A percentile compares a stretch with the other conserved stretches of the same genome.
Evolutionary conservation across 345 rosid genomes (phyloP).

Genomic region (Lepidium sativum): DNA sequence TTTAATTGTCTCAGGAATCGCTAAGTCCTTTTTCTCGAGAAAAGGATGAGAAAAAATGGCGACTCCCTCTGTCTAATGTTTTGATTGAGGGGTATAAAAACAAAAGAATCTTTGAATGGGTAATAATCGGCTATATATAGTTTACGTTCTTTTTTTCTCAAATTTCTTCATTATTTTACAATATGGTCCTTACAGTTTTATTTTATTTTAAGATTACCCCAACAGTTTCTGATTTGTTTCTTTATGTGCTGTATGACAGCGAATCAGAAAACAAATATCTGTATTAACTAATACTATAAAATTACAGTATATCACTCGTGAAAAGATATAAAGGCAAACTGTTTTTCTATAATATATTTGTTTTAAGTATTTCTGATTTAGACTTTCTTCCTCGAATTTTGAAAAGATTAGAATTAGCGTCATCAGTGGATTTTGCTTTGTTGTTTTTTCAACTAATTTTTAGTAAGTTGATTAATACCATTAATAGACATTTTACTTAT

Average conservation of each 20-base stretch:
- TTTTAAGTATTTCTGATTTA: not conserved
- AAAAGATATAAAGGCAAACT: constrained; percentile 4
- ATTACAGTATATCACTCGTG: not conserved
- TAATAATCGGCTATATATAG: constrained; percentile 24
- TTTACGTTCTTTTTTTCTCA: constrained; percentile 9
- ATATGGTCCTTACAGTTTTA: not conserved
- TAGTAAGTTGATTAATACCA: not conserved
- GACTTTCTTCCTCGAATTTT: constrained; percentile 8
- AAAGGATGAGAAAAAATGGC: constrained; percentile 5
- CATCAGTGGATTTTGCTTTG: constrained; percentile 10
- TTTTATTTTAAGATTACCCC: not conserved
- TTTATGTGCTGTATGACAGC: not conserved
- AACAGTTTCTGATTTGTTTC: constrained; percentile 7
- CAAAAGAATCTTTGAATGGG: constrained; percentile 8
- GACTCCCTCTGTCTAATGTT: constrained; percentile 13
- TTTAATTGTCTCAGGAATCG: constrained; percentile 2
- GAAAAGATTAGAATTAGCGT: constrained; percentile 15
- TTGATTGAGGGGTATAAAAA: constrained; percentile 26
- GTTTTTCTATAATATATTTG: not conserved
- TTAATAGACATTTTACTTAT: not conserved
- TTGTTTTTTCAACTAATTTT: constrained; percentile 10
- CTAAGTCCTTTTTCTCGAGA: constrained; percentile 10
- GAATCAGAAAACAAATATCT: too few relatives aligned
- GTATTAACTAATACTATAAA: too few relatives aligned
- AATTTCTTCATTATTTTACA: not conserved